Evolutionary conservation across 345 rosid species (phyloP), one percentile per base, ranked within the genome.

Genomic region (Bretschneidera sinensis): DNA sequence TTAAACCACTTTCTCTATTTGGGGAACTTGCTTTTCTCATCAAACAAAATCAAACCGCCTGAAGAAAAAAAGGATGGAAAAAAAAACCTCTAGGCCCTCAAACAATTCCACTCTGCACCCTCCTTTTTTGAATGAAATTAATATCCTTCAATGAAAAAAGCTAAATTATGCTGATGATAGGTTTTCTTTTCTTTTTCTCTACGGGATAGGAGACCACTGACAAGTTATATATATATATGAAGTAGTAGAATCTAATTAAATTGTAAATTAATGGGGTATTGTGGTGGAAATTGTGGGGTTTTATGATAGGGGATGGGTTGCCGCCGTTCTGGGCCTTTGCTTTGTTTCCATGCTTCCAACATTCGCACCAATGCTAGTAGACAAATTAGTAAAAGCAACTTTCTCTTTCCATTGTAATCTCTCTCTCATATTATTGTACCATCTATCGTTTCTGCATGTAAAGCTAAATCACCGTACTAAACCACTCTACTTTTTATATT

Each of bases 281-380:
- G 53, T 43, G 64, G 39, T 43, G 64, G 70, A 24, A 24, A 57
- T 13, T 33, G 54, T 57, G 54, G 71, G 72, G 69, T 49, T 64
- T 61, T 53, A 66, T 60, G 63, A 65, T 24, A 61, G 60, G 61
- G 70, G 62, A 73, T 83, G 79, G 81, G 83, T 79, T 81, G 82
- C 88, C 86, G 83, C 88, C 86, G 76, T 72, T 81, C 72, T 67
- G 63, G 70, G 71, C 85, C 75, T 75, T 60, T 74, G 73, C 64
- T 65, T 70, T 85, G 96, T 89, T 79, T 88, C 96, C 89, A 80
- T 88, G 83, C 80, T 81, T 81, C 89, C 85, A 83, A 88, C 91
- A 88, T 79, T 83, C 89, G 81, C 81, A 80, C 78, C 84, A 61
- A 60, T 54, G 54, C 74, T 48, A 78, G 60, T 61, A 63, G 83